Conservation (phyloP, 179 eudicot genomes). For the Patellifolia procumbens region DNA sequence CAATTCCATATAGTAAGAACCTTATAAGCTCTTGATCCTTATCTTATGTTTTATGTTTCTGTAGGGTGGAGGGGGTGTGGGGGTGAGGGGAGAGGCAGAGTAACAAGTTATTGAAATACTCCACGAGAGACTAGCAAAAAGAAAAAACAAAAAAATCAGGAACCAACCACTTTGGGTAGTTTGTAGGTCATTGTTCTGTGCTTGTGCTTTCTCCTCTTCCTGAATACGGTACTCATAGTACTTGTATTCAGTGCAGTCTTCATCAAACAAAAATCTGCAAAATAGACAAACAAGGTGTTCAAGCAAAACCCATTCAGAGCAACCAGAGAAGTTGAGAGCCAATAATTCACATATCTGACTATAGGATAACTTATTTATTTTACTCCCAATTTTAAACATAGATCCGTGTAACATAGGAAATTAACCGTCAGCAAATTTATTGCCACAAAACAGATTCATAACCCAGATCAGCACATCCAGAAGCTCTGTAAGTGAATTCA, state of each 20-base stretch:
- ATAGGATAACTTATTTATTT: background rate
- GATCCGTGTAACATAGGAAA: background rate
- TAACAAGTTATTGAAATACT: background rate
- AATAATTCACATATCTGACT: background rate
- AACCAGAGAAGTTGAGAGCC: background rate
- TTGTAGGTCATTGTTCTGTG: slow-evolving; percentile 47
- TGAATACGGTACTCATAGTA: slow-evolving; percentile 72
- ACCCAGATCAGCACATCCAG: background rate
- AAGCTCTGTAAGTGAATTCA: background rate
- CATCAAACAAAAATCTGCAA: slow-evolving; percentile 85
- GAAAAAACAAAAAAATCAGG: background rate
- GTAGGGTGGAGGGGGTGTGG: background rate
- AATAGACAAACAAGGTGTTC: slow-evolving; percentile 3
- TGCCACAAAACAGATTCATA: background rate
- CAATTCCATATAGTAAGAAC: background rate
- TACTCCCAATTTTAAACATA: background rate
- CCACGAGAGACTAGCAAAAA: too few relatives aligned
- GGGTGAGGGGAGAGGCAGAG: background rate
- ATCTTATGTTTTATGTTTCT: too few relatives aligned
- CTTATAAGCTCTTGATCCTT: background rate
- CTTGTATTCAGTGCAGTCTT: slow-evolving; percentile 76
- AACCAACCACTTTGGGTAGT: slow-evolving; percentile 55
- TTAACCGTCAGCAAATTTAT: background rate
- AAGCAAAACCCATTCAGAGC: background rate
- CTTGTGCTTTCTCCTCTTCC: slow-evolving; percentile 71